Conservation (phyloP, 148 eudicot genomes). For the Rhododendron vialii region DNA sequence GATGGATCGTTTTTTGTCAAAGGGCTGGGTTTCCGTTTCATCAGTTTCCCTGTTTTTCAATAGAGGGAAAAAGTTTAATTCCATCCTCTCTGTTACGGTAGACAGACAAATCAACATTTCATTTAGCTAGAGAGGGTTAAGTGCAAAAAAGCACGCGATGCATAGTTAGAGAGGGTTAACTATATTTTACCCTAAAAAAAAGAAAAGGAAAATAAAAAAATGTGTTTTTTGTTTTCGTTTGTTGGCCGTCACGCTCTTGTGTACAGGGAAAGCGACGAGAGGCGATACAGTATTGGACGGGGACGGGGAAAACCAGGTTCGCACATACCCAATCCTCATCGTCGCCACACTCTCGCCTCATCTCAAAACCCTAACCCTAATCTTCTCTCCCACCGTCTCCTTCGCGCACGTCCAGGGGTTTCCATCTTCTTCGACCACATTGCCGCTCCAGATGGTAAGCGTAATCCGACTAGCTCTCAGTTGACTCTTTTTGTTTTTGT, state of each 20-base stretch:
- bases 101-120: too few relatives aligned
- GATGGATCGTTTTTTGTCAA: too few relatives aligned
- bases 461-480: background rate
- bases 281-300: background rate
- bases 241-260: background rate
- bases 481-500: background rate
- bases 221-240: background rate
- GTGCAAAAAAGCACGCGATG: too few relatives aligned
- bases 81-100: too few relatives aligned
- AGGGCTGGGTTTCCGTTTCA: too few relatives aligned
- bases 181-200: too few relatives aligned
- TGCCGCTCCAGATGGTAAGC: slow-evolving; percentile 7
- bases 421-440: background rate
- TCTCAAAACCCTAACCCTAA: slow-evolving; percentile 1
- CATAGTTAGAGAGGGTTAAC: too few relatives aligned
- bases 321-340: slow-evolving; percentile 29
- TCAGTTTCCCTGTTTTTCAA: too few relatives aligned
- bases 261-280: background rate
- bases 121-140: too few relatives aligned
- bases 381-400: background rate
- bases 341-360: background rate
- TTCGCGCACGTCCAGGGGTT: background rate
- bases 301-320: slow-evolving; percentile 23
- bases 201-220: too few relatives aligned
- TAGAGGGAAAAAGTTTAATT: too few relatives aligned